Conservation (phyloP, 164 flowering plant species). For the Akebia trifoliata region DNA sequence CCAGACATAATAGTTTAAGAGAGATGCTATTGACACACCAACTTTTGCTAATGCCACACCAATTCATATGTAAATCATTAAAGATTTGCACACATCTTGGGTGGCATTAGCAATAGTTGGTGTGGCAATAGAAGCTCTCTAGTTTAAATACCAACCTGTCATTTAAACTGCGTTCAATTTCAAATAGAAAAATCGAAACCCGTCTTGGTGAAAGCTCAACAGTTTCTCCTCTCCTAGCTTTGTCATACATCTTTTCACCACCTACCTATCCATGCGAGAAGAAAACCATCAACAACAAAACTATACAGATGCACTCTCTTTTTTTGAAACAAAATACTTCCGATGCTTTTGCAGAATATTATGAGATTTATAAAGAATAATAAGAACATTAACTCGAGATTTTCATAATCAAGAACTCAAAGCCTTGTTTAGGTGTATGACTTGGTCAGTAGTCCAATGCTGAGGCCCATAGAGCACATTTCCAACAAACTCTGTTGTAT, state of each 20-base stretch:
- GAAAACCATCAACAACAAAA: conserved; percentile 10
- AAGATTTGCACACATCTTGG: no score
- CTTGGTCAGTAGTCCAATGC: no score
- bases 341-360: no score
- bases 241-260: conserved; percentile 96
- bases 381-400: no score
- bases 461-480: not conserved
- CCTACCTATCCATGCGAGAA: conserved; percentile 54
- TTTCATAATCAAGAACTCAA: not conserved
- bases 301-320: not conserved
- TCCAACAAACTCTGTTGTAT: not conserved
- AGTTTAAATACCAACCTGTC: conserved; percentile 82
- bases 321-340: no score
- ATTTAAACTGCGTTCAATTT: conserved; percentile 87
- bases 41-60: no score
- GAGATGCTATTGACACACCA: no score
- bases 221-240: conserved; percentile 95
- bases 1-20: no score
- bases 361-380: not conserved
- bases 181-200: conserved; percentile 78
- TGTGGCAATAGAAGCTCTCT: no score
- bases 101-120: no score
- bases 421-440: not conserved
- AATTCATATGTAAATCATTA: no score
- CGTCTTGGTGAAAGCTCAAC: conserved; percentile 88